Evolutionary conservation across 768 basidiomycete species (phyloP).

Genomic region (Auriscalpium microsporum): DNA sequence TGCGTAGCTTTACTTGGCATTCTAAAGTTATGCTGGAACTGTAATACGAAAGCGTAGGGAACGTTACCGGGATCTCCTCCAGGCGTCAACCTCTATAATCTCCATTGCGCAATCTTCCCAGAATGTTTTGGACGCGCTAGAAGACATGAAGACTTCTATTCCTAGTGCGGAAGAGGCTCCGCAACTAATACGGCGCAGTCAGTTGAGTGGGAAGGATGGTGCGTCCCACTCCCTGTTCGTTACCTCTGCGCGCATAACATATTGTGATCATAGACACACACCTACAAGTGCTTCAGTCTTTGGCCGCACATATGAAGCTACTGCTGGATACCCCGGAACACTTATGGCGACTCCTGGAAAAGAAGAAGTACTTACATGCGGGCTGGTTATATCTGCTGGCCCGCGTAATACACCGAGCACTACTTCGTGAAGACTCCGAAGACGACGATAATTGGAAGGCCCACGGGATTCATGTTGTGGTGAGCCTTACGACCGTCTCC

Average conservation of each 20-base stretch:
- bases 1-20: conserved; percentile 36
- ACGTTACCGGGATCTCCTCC: conserved; percentile 80
- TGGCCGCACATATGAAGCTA: conserved; percentile 87
- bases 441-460: conserved; percentile 53
- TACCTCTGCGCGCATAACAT: not conserved
- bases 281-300: conserved; percentile 56
- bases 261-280: conserved; percentile 44
- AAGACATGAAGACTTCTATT: conserved; percentile 52
- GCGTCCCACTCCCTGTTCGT: not conserved
- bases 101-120: conserved; percentile 62
- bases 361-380: conserved; percentile 70
- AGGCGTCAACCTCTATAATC: conserved; percentile 81
- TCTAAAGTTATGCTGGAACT: conserved; percentile 20
- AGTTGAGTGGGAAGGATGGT: conserved; percentile 12
- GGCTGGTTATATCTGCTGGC: conserved; percentile 84
- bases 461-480: conserved; percentile 56
- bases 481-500: conserved; percentile 24
- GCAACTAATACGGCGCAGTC: conserved; percentile 1
- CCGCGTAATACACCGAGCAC: conserved; percentile 72
- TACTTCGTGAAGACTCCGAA: conserved; percentile 55
- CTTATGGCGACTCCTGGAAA: conserved; percentile 80
- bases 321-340: conserved; percentile 88
- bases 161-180: conserved; percentile 17
- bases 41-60: conserved; percentile 63
- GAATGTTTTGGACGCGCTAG: conserved; percentile 52